Evolutionary conservation across 1,284 basidiomycete genomes (phyloP), one percentile per base, ranked within the genome.

Genomic region (Ceratobasidium sp.): DNA sequence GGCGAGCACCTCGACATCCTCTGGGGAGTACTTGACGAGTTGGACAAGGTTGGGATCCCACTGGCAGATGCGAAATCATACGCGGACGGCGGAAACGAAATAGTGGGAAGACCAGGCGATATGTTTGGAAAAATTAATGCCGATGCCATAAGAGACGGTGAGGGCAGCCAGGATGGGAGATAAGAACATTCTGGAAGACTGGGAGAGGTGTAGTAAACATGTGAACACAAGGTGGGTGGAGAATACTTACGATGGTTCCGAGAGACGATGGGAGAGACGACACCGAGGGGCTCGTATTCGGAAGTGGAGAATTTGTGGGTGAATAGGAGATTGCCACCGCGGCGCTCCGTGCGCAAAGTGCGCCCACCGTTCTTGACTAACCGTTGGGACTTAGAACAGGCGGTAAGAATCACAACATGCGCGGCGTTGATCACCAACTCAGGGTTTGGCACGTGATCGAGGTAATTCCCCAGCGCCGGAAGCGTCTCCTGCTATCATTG

Each of bases 121-220:
- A 74, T 95, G 89, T 80, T 98, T 96, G 0, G 93, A 96, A 79
- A 95, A 97, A 83, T 99, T 99, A 75, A 99, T 85, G 5, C 99
- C 91, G 72, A 98, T 86, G 14, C 89, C 91, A 81, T 99, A 98
- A 14, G 97, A 98, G 7, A 96, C 86, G 80, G 97, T 97, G 33
- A 99, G 86, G 3, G 93, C 88, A 4, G 96, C 93, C 36, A 99
- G 86, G 75, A 99, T 95, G 0, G 97, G 97, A 0, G 95, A 96
- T 86, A 97, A n/a, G 92, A 0, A 93, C 89, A 81, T 99, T 98
- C 83, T 98, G 97, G 72, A 97, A 86, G 36, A 95, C 94, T 95
- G 78, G 22, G n/a, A 63, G 54, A 76, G n/a, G 65, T 56, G 57
- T 50, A 50, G 8, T 22, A 17, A 48, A 5, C 27, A 51, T 53